Base-by-base conservation (phyloP, 441 rosid species). In the Erysimum cheiri region DNA sequence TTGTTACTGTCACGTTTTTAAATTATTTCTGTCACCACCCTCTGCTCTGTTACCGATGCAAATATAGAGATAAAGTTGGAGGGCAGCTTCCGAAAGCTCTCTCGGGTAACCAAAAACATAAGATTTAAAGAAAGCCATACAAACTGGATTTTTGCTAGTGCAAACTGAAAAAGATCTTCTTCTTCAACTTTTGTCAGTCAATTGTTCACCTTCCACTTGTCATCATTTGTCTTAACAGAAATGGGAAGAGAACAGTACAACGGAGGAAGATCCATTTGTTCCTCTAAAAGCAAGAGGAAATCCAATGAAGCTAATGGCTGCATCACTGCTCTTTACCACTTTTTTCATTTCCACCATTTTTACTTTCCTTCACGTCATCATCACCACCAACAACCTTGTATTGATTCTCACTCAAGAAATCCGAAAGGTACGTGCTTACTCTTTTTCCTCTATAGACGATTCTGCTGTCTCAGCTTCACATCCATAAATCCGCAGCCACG, bases 251-350 rank as follows among this genome's bases (percentile, higher is more conserved):
- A 57, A 56, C 24, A 64, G 56, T 24, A 22, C 56, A 44, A 17
- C 10, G 64, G 64, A 46, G 56, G 56, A 24, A 68, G 50, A 69
- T 58, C 49, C 65, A 68, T 57, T 44, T 33, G 19, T 14, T 57
- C 36, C 8, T 33, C 72, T 35, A 47, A 68, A 58, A 14, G 49
- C 49, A 69, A 40, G 14, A 48, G 29, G 9, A 69, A 59, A 37
- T 37, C 67, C 33, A 59, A 54, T 50, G 73, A 59, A 59, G 32
- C 59, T 48, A 69, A 60, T 37, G 67, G 73, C 50, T 69, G 73
- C 50, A 37, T 59, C 60, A 17, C 50, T 37, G 67, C 73, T 48
- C 41, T 69, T 69, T 59, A 31, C 60, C 66, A 59, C 40, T 59
- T 37, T 59, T 69, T 69, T 49, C 59, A 15, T 37, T 59, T 19